phyloP scores from a whole-genome alignment of 2,329 filamentous ascomycete genomes.

The Neophaeococcomyces aloes region DNA sequence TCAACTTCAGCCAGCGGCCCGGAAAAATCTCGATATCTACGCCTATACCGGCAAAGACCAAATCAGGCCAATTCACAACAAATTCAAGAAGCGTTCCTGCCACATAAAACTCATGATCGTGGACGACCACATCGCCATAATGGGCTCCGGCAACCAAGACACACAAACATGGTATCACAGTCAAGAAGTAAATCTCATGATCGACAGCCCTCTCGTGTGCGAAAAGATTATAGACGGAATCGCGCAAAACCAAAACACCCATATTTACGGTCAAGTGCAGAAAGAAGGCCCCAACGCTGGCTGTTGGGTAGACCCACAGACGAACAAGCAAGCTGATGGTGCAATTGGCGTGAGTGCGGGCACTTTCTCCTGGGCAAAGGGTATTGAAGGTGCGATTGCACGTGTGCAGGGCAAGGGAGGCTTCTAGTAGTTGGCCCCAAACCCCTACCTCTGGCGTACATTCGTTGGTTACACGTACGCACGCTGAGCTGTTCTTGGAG shows the following conservation, averaged over 20 bases:
- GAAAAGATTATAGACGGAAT: slow-evolving; percentile 52
- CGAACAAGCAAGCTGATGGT: slow-evolving; percentile 38
- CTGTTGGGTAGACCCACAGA: slow-evolving; percentile 48
- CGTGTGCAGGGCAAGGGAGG: slow-evolving; percentile 47
- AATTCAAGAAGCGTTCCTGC: slow-evolving; percentile 55
- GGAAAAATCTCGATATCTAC: slow-evolving; percentile 47
- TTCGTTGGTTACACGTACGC: too few relatives aligned
- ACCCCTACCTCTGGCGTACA: too few relatives aligned
- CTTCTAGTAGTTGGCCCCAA: slow-evolving; percentile 37
- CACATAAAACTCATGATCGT: slow-evolving; percentile 70
- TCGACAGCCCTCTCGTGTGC: slow-evolving; percentile 56
- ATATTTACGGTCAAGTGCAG: slow-evolving; percentile 43
- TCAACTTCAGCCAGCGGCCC: slow-evolving; percentile 43
- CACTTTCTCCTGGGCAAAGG: slow-evolving; percentile 48
- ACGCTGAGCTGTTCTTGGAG: too few relatives aligned
- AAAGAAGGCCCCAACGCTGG: slow-evolving; percentile 41
- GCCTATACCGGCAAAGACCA: slow-evolving; percentile 70
- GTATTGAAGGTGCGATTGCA: slow-evolving; percentile 47
- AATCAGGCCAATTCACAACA: slow-evolving; percentile 54
- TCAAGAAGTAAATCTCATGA: slow-evolving; percentile 66
- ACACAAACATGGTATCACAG: slow-evolving; percentile 71
- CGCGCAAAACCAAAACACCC: slow-evolving; percentile 57
- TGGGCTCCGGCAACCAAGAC: slow-evolving; percentile 68
- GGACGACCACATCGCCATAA: slow-evolving; percentile 57
- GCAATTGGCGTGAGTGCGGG: slow-evolving; percentile 46